Percentiles rank a stretch among this genome's conserved stretches.
Evolutionary conservation across 805 yeast genomes (phyloP).

Genomic region (Starmerella powellii): DNA sequence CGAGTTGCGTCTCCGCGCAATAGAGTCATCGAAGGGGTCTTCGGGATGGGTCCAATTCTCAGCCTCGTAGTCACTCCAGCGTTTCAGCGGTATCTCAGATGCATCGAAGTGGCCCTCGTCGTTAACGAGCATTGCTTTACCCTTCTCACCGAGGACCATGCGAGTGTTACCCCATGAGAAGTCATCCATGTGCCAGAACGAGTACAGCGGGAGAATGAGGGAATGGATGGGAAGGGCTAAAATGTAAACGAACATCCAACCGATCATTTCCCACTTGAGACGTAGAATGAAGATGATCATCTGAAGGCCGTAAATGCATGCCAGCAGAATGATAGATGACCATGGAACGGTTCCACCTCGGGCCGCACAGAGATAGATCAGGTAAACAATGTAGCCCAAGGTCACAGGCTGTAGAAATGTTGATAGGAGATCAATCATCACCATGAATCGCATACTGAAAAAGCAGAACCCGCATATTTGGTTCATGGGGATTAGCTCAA

Average conservation of each 20-base stretch:
- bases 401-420: constrained; percentile 53
- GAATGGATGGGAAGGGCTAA: constrained; percentile 50
- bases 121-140: constrained; percentile 37
- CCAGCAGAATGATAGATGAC: constrained; percentile 44
- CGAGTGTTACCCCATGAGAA: constrained; percentile 60
- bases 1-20: constrained; percentile 1
- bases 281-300: constrained; percentile 41
- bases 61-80: constrained; percentile 49
- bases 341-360: constrained; percentile 41
- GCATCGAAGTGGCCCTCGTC: constrained; percentile 46
- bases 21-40: not conserved
- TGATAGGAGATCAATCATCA: constrained; percentile 44
- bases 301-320: constrained; percentile 47
- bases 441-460: constrained; percentile 51
- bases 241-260: constrained; percentile 46
- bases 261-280: constrained; percentile 36
- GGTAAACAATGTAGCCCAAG: constrained; percentile 37
- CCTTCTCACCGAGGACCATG: constrained; percentile 41
- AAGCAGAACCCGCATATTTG: constrained; percentile 57
- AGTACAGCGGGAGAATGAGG: constrained; percentile 43
- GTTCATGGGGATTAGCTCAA: constrained; percentile 46
- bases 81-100: constrained; percentile 40
- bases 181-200: constrained; percentile 57
- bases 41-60: constrained; percentile 32
- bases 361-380: constrained; percentile 39